Evolutionary conservation across 169 alveolate genomes (phyloP).

Genomic region (Blepharisma undulans): DNA sequence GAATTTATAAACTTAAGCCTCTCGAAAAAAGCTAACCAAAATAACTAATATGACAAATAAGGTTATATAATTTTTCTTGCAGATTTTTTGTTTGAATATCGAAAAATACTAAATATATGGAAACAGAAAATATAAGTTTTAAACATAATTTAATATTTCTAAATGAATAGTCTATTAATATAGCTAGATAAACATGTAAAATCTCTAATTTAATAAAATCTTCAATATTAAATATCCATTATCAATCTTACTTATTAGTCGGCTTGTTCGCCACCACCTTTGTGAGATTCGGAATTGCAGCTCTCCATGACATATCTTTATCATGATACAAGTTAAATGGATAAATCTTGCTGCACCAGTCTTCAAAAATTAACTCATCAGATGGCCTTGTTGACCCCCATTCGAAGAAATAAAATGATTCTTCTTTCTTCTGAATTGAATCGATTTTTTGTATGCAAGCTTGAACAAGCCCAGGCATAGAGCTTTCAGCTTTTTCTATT

Average conservation of each 20-base stretch:
- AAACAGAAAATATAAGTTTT: too few relatives aligned
- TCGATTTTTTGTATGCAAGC: background rate
- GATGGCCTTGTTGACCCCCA: conserved; percentile 27
- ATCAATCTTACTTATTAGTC: background rate
- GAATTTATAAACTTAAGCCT: background rate
- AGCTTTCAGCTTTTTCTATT: background rate
- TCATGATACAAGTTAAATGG: conserved; percentile 3
- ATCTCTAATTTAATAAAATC: too few relatives aligned
- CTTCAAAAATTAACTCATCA: background rate
- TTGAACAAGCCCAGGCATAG: background rate
- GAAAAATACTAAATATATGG: too few relatives aligned
- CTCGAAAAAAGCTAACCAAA: background rate
- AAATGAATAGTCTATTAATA: too few relatives aligned
- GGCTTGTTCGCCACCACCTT: background rate
- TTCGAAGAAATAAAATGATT: background rate
- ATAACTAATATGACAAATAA: background rate
- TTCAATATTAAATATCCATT: background rate
- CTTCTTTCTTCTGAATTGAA: background rate
- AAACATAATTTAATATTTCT: too few relatives aligned
- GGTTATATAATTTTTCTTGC: background rate
- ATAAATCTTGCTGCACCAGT: background rate
- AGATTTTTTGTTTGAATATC: too few relatives aligned
- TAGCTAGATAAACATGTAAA: too few relatives aligned
- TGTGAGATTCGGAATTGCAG: background rate
- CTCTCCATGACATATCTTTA: background rate